Evolutionary conservation across 2,329 filamentous ascomycete genomes (phyloP).

Genomic region (Aspergillus oerlinghausenensis): DNA sequence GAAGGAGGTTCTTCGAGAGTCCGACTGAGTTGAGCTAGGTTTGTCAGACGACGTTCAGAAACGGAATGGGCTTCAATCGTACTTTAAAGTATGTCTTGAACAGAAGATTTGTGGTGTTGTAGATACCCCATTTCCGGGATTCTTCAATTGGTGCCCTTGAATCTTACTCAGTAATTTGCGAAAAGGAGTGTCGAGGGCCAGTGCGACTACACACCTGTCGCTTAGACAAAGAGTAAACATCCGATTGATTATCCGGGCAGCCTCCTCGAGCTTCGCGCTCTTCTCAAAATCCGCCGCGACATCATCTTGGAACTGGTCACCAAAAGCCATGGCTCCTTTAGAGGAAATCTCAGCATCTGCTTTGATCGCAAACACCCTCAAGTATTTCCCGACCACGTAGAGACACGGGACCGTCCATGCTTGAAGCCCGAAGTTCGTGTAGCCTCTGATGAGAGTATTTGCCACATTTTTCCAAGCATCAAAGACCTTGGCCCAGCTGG

Average conservation of each 20-base stretch:
- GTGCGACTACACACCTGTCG: constrained; percentile 63
- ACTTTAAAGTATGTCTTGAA: constrained; percentile 98
- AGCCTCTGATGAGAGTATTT: constrained; percentile 72
- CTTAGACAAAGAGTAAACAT: constrained; percentile 88
- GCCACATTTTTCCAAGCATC: constrained; percentile 83
- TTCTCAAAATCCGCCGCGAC: constrained; percentile 71
- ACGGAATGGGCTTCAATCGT: constrained; percentile 3
- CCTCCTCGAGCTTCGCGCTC: constrained; percentile 83
- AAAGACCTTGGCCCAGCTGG: constrained; percentile 80
- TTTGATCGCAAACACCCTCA: constrained; percentile 83
- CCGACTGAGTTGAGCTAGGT: constrained; percentile 73
- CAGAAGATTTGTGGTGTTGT: constrained; percentile 86
- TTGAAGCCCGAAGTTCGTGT: constrained; percentile 69
- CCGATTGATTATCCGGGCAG: constrained; percentile 81
- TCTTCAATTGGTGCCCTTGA: constrained; percentile 73
- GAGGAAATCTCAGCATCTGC: constrained; percentile 68
- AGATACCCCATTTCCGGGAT: constrained; percentile 96
- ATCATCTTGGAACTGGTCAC: constrained; percentile 67
- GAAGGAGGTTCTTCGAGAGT: constrained; percentile 85
- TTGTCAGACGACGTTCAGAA: constrained; percentile 6
- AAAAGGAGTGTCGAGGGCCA: not conserved
- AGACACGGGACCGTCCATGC: constrained; percentile 91
- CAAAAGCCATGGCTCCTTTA: constrained; percentile 45
- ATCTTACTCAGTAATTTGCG: constrained; percentile 8
- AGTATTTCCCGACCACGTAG: constrained; percentile 79